These are phyloP conservation scores for Lichtheimia ornata DNA, from an alignment of 371 early-diverging fungal genomes.

Conservation along the genomic window DNA sequence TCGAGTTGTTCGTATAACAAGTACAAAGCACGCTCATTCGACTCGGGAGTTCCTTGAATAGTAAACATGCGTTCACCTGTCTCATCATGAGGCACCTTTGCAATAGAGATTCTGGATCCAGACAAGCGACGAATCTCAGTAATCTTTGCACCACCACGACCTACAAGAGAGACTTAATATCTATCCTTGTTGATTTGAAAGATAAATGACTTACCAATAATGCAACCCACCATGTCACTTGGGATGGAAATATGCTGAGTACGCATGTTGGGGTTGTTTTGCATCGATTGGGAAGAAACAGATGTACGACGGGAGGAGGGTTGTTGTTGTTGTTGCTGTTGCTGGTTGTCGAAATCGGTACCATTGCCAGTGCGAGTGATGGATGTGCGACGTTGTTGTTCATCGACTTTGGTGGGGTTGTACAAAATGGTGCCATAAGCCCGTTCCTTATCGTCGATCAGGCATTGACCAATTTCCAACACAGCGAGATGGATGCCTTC, in stretches of 20 bases:
- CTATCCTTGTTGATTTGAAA: background rate
- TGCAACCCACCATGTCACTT: constrained; percentile 87
- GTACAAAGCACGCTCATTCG: constrained; percentile 86
- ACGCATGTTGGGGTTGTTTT: constrained; percentile 39
- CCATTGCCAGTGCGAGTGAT: constrained; percentile 36
- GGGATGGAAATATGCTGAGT: constrained; percentile 86
- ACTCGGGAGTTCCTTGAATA: constrained; percentile 83
- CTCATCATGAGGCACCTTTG: constrained; percentile 76
- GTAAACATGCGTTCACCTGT: constrained; percentile 86
- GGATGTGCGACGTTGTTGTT: constrained; percentile 18
- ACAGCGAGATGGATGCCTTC: constrained; percentile 78
- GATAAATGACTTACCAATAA: constrained; percentile 59
- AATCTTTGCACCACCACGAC: constrained; percentile 87
- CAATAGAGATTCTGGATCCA: constrained; percentile 86
- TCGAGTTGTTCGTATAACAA: constrained; percentile 88
- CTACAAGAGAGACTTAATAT: background rate
- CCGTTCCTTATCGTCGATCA: constrained; percentile 53
- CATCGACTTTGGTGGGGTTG: constrained; percentile 44
- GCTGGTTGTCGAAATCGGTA: constrained; percentile 23
- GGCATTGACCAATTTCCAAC: constrained; percentile 59
- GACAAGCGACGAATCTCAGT: constrained; percentile 87
- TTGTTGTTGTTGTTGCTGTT: background rate
- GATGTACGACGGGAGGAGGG: constrained; percentile 20
- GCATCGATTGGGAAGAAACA: constrained; percentile 20
- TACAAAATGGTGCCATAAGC: constrained; percentile 51